phyloP scores from a whole-genome alignment of 1,284 basidiomycete genomes.

The Irpex rosettiformis region DNA sequence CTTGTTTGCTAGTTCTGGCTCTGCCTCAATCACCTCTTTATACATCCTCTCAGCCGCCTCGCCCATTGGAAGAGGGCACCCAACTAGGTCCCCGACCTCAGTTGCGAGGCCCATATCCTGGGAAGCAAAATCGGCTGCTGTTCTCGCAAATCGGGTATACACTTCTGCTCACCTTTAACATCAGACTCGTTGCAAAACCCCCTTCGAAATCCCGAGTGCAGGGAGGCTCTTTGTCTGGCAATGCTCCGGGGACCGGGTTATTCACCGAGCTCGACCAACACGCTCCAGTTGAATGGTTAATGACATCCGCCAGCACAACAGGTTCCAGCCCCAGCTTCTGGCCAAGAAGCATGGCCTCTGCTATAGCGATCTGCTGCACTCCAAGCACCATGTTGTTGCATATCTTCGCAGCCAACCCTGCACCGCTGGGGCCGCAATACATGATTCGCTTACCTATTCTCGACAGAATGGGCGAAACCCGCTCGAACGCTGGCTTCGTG shows the following conservation, averaged over 20 bases:
- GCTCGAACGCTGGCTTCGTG: slow-evolving; percentile 52
- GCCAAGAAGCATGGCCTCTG: slow-evolving; percentile 85
- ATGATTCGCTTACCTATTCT: slow-evolving; percentile 82
- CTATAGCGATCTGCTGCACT: slow-evolving; percentile 75
- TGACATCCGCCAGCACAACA: slow-evolving; percentile 70
- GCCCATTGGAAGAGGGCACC: slow-evolving; percentile 61
- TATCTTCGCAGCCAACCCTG: slow-evolving; percentile 83
- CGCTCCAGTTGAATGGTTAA: slow-evolving; percentile 79
- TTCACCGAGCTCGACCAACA: slow-evolving; percentile 87
- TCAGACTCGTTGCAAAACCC: slow-evolving; percentile 79
- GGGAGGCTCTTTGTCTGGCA: slow-evolving; percentile 72
- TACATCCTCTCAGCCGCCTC: slow-evolving; percentile 62
- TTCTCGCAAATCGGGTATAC: not conserved
- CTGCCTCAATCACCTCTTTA: slow-evolving; percentile 44
- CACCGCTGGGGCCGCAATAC: slow-evolving; percentile 84
- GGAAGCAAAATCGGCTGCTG: slow-evolving; percentile 2
- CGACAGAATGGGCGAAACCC: slow-evolving; percentile 57
- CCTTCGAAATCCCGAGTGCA: slow-evolving; percentile 83
- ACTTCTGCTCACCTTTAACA: slow-evolving; percentile 65
- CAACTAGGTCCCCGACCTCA: slow-evolving; percentile 49
- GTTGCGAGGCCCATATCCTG: slow-evolving; percentile 82
- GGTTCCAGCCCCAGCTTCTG: slow-evolving; percentile 74
- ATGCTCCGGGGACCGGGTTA: slow-evolving; percentile 79
- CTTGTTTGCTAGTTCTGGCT: slow-evolving; percentile 58
- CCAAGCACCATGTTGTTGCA: slow-evolving; percentile 84